Base-by-base conservation (phyloP, 352 stramenopile species). In the Phytopythium litorale region DNA sequence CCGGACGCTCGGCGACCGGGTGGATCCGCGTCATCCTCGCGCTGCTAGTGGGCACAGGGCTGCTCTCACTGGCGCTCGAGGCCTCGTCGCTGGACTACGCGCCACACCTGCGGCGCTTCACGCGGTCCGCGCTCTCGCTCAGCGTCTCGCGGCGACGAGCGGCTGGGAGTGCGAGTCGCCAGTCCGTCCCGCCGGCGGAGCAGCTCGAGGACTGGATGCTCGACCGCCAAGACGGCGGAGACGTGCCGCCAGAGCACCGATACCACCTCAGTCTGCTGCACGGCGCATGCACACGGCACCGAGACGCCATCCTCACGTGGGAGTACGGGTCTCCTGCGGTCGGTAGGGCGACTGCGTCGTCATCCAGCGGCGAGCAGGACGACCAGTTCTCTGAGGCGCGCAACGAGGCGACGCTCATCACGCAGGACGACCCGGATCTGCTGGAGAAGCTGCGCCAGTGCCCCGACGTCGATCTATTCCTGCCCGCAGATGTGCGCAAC, bases 381-480 rank as follows among this genome's bases (percentile, higher is more conserved):
- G 43, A 60, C 6, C 62, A 64, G 32, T 65, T 66, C 16, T 45
- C 71, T 23, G 60, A 69, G 2, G 60, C 68, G 30, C 53, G 61
- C 37, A 65, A 68, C 21, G 25, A 63, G 38, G 65, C 59, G 16
- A 68, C 68, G 38, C 25, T 85, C 35, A 67, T 81, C 35, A 32
- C 73, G 16, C 49, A 68, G 23, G 64, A 72, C 56, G 67, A 78
- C 62, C 68, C 75, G 25, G 11, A 66, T 6, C 49, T 90, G 45
- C 32, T 90, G 12, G 63, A 79, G 7, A 58, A 75, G 21, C 67
- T 92, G n/a, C 66, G 62, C 13, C 61, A 85, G 58, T 92, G 83
- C 50, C 71, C 81, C 0, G 73, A 81, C n/a, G 56, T 92, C 43
- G 83, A 92, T 56, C 53, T 91, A n/a, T 91, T 81, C 66, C 48